These are phyloP conservation scores for Eustoma russellianum DNA, from an alignment of 257 asterid species.

Conservation along the genomic window DNA sequence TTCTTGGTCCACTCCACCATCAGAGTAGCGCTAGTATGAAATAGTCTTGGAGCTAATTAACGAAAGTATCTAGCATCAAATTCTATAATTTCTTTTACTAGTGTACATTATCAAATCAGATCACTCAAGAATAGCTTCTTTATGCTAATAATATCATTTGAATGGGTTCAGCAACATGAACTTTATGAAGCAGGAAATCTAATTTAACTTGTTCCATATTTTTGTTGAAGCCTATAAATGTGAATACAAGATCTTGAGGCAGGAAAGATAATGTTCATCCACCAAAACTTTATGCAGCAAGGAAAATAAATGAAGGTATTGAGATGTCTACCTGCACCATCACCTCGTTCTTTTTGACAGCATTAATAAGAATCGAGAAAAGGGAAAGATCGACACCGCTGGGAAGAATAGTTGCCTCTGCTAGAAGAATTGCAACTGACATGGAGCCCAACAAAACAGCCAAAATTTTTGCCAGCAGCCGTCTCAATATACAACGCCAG, in stretches of 20 bases:
- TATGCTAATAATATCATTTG: background rate
- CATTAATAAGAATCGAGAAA: slow-evolving; percentile 56
- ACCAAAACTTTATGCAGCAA: background rate
- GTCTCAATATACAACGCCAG: slow-evolving; percentile 60
- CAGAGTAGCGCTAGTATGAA: no score
- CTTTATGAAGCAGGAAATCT: background rate
- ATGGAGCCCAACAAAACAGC: slow-evolving; percentile 63
- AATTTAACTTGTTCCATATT: background rate
- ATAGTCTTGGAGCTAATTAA: no score
- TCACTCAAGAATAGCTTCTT: background rate
- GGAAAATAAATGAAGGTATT: background rate
- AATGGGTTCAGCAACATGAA: background rate
- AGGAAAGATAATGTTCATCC: no score
- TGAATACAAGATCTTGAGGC: background rate
- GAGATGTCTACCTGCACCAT: slow-evolving; percentile 53
- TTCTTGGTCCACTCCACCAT: no score
- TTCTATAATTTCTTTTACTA: no score
- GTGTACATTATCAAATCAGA: no score
- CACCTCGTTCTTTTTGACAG: slow-evolving; percentile 34
- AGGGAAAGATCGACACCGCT: slow-evolving; percentile 63
- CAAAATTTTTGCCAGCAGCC: slow-evolving; percentile 48
- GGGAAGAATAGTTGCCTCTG: slow-evolving; percentile 77
- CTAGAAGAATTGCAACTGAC: slow-evolving; percentile 66
- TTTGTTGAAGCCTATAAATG: background rate
- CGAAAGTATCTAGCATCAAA: no score